Evolutionary conservation across 1,284 basidiomycete species (phyloP), one percentile per base, ranked within the genome.

Genomic region (Ustilago crameri): DNA sequence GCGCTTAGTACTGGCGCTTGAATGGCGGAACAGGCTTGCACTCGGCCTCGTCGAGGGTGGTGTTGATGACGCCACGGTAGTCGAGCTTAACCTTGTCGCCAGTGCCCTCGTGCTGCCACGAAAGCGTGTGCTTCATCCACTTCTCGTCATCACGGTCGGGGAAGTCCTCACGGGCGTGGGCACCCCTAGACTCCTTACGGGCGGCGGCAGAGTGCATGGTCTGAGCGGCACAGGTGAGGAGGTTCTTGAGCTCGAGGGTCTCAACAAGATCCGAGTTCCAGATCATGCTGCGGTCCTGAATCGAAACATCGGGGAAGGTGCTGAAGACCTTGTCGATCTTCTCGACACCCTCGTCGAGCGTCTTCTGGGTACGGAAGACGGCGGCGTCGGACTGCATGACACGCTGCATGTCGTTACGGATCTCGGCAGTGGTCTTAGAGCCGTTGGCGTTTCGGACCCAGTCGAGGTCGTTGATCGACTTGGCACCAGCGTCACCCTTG

Each of bases 281-380:
- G 86, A 98, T 96, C 93, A 98, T 92, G 84, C 91, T 93, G 82
- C 95, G 89, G 86, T 98, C 96, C 87, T 95, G 95, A 86, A 97
- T 92, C 67, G 93, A 92, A 75, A 99, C 91, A 51, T 96, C 88
- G 76, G 91, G 88, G 85, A 90, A 98, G 83, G 88, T 91, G 80
- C 91, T 89, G 87, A 93, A 95, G 74, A 98, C 93, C 58, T 89
- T 87, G 69, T 88, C 88, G 83, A 99, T 88, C 86, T 93, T 94
- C 84, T 88, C 78, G 41, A 96, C 93, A 86, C 96, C 96, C 80
- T 95, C 90, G 79, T 98, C 94, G 68, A 99, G 87, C 57, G 90
- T 90, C 79, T 89, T 85, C 84, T 98, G 95, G 35, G 93, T 98
- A 78, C 95, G 91, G 83, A 81, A 84, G 34, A 84, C 83, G 64